These are phyloP conservation scores for Talaromyces sp. DNA, from an alignment of 2,329 filamentous ascomycete species.

Conservation along the genomic window DNA sequence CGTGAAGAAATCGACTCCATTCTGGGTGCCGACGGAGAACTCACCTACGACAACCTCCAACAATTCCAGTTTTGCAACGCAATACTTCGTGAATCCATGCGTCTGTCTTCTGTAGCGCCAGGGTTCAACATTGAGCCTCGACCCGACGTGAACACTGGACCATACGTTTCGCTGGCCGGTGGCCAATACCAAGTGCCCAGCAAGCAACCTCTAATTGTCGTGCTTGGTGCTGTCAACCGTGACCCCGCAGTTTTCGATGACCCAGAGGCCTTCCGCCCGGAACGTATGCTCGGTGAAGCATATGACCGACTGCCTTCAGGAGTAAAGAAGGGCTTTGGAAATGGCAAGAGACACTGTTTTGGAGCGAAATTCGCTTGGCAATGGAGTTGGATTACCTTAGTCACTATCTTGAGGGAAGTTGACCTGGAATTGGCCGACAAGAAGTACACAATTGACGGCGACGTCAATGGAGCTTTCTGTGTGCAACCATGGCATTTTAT, in stretches of 20 bases:
- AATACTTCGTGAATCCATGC: conserved; percentile 65
- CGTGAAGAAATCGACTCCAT: conserved; percentile 68
- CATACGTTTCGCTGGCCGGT: conserved; percentile 51
- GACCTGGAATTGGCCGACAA: conserved; percentile 64
- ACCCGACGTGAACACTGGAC: conserved; percentile 43
- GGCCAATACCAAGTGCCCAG: conserved; percentile 62
- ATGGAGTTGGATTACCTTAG: conserved; percentile 62
- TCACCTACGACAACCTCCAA: conserved; percentile 56
- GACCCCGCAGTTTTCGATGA: conserved; percentile 66
- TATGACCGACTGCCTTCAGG: conserved; percentile 64
- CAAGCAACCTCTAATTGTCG: conserved; percentile 51
- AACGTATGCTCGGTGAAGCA: conserved; percentile 69
- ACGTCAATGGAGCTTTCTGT: conserved; percentile 20
- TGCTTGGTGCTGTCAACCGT: conserved; percentile 59
- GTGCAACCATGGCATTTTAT: conserved; percentile 20
- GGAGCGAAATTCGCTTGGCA: conserved; percentile 73
- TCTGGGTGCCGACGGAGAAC: conserved; percentile 55
- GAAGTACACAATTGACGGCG: conserved; percentile 29
- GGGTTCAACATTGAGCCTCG: conserved; percentile 56
- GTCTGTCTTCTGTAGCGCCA: conserved; percentile 61
- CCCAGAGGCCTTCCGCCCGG: conserved; percentile 65
- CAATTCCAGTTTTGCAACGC: conserved; percentile 67
- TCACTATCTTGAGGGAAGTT: conserved; percentile 68
- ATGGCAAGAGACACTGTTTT: conserved; percentile 69
- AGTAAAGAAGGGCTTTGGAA: conserved; percentile 71